These are phyloP conservation scores for Sugiyamaella chiloensis DNA, from an alignment of 805 yeast species.

Conservation along the genomic window DNA sequence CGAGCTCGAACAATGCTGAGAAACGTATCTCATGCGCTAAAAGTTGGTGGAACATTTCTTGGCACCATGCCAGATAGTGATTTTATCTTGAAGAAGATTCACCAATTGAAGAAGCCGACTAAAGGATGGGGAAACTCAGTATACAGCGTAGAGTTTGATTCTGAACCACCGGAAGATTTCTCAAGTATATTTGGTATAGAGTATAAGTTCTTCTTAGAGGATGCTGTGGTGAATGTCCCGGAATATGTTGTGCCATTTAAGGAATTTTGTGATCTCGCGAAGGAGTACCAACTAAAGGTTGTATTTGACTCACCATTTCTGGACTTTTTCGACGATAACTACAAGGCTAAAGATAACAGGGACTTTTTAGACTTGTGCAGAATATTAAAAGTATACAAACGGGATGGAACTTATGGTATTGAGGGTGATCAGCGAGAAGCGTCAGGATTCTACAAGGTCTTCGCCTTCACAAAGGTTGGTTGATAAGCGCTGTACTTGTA, in stretches of 20 bases:
- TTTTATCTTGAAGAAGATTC: slow-evolving; percentile 64
- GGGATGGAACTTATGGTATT: slow-evolving; percentile 80
- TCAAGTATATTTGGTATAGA: slow-evolving; percentile 71
- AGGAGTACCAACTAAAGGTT: slow-evolving; percentile 73
- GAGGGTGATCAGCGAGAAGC: slow-evolving; percentile 89
- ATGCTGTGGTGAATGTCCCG: slow-evolving; percentile 95
- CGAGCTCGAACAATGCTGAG: slow-evolving; percentile 69
- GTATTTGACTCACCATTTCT: slow-evolving; percentile 72
- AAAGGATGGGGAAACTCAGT: slow-evolving; percentile 79
- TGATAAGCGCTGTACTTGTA: background rate
- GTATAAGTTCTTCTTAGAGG: slow-evolving; percentile 77
- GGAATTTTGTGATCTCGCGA: slow-evolving; percentile 74
- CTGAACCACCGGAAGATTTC: slow-evolving; percentile 70
- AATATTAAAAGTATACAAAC: slow-evolving; percentile 50
- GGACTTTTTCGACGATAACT: slow-evolving; percentile 76
- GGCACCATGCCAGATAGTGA: slow-evolving; percentile 96
- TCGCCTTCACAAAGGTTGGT: slow-evolving; percentile 56
- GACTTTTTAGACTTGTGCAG: slow-evolving; percentile 29
- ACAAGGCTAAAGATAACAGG: slow-evolving; percentile 48
- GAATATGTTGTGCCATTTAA: slow-evolving; percentile 97
- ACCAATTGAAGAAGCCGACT: slow-evolving; percentile 24
- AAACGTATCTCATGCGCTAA: slow-evolving; percentile 72
- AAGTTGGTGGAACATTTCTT: slow-evolving; percentile 80
- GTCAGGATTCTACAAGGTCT: slow-evolving; percentile 77
- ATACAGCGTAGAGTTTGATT: slow-evolving; percentile 77